phyloP scores from a whole-genome alignment of 192 early-diverging fungal genomes.

The Backusella tuberculispora region DNA sequence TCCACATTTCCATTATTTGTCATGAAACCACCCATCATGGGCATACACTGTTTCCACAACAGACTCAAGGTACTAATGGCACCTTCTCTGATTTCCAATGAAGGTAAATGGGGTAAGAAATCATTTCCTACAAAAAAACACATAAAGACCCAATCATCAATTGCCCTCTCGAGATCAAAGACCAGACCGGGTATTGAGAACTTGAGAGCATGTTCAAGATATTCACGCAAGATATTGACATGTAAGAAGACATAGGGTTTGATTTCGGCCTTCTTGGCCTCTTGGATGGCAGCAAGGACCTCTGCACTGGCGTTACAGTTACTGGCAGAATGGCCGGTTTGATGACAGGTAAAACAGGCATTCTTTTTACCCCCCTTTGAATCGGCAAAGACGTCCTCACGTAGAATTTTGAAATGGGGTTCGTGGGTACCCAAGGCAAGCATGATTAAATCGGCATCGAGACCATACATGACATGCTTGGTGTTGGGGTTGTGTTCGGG shows the following conservation, averaged over 20 bases:
- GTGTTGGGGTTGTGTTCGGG: constrained; percentile 90
- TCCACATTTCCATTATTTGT: constrained; percentile 83
- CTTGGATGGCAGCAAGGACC: constrained; percentile 19
- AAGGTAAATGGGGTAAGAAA: constrained; percentile 94
- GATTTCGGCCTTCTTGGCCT: constrained; percentile 51
- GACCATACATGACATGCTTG: constrained; percentile 89
- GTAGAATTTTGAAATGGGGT: constrained; percentile 94
- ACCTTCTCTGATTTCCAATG: constrained; percentile 93
- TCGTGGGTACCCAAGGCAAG: constrained; percentile 94
- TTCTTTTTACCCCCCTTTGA: constrained; percentile 57
- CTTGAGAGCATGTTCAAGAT: constrained; percentile 84
- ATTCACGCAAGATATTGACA: constrained; percentile 87
- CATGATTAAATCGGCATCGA: constrained; percentile 99
- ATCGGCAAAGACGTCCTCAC: constrained; percentile 93
- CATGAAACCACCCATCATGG: constrained; percentile 78
- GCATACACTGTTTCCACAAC: constrained; percentile 88
- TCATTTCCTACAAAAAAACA: constrained; percentile 99
- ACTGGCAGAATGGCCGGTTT: constrained; percentile 67
- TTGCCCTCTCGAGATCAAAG: constrained; percentile 88
- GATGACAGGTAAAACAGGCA: constrained; percentile 66
- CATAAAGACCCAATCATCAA: constrained; percentile 98
- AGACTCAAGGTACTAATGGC: constrained; percentile 87
- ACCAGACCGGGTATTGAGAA: constrained; percentile 68
- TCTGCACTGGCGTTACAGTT: constrained; percentile 56
- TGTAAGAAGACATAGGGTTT: constrained; percentile 87